Conservation (phyloP, 495 filamentous ascomycete species). For the Neurospora tetrasperma region DNA sequence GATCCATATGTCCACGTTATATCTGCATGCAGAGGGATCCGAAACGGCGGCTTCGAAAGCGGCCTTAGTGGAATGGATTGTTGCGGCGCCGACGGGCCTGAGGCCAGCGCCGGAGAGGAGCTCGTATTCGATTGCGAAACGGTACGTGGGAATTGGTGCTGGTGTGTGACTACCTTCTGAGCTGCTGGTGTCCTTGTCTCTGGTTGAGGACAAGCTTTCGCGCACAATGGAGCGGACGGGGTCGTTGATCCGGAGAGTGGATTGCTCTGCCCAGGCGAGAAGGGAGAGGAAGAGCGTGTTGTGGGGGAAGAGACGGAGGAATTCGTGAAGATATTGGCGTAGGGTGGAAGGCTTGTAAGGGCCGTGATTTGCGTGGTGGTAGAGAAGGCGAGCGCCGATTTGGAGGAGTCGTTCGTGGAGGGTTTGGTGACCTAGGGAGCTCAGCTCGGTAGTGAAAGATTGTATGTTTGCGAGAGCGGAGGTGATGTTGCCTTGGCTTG, state of each 20-base stretch:
- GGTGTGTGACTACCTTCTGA: background rate
- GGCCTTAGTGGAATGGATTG: constrained; percentile 44
- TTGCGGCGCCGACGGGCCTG: constrained; percentile 32
- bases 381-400: constrained; percentile 54
- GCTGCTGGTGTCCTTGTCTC: constrained; percentile 21
- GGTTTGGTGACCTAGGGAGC: constrained; percentile 31
- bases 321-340: constrained; percentile 47
- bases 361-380: constrained; percentile 49
- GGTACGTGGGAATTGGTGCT: constrained; percentile 37
- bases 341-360: constrained; percentile 55
- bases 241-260: constrained; percentile 58
- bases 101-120: constrained; percentile 16
- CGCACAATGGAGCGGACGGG: constrained; percentile 53
- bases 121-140: constrained; percentile 62
- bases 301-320: constrained; percentile 53
- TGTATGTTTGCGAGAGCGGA: constrained; percentile 34
- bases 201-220: constrained; percentile 27
- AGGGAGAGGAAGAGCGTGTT: constrained; percentile 72
- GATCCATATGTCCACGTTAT: constrained; percentile 51
- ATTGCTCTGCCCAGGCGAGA: constrained; percentile 55
- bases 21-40: constrained; percentile 17
- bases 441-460: constrained; percentile 34
- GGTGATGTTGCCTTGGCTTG: constrained; percentile 40
- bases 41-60: constrained; percentile 62
- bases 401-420: constrained; percentile 56